Evolutionary conservation across 768 basidiomycete genomes (phyloP).

Genomic region (Crepidotus variabilis): DNA sequence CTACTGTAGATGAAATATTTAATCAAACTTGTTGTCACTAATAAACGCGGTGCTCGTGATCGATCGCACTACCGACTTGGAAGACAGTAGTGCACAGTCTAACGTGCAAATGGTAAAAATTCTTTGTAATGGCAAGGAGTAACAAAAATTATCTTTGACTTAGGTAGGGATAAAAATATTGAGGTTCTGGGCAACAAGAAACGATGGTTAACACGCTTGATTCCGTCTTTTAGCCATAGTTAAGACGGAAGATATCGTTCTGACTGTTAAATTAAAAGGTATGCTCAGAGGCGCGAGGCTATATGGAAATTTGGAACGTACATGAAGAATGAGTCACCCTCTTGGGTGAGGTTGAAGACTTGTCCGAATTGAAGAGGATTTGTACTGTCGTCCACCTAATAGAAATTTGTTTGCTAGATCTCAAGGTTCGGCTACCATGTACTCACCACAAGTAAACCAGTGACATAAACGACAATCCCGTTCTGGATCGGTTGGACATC

Average conservation of each 20-base stretch:
- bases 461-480: conserved; percentile 76
- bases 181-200: neutral
- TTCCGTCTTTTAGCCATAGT: conserved; percentile 45
- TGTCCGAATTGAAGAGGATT: conserved; percentile 91
- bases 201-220: neutral
- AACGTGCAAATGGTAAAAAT: no score
- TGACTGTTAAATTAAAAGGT: conserved; percentile 34
- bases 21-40: no score
- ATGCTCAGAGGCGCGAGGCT: neutral
- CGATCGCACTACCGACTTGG: no score
- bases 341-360: conserved; percentile 86
- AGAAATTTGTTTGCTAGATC: conserved; percentile 1
- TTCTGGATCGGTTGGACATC: conserved; percentile 79
- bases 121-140: no score
- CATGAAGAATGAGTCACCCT: conserved; percentile 80
- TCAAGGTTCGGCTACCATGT: neutral
- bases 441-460: conserved; percentile 76
- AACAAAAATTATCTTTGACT: neutral
- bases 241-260: conserved; percentile 93
- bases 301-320: conserved; percentile 33
- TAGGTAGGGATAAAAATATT: neutral
- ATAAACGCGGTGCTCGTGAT: no score
- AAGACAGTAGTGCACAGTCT: no score
- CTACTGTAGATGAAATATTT: neutral
- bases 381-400: conserved; percentile 68